These are phyloP conservation scores for Asterella californica DNA, from an alignment of 225 moss, liverwort and hornwort species.

Conservation along the genomic window DNA sequence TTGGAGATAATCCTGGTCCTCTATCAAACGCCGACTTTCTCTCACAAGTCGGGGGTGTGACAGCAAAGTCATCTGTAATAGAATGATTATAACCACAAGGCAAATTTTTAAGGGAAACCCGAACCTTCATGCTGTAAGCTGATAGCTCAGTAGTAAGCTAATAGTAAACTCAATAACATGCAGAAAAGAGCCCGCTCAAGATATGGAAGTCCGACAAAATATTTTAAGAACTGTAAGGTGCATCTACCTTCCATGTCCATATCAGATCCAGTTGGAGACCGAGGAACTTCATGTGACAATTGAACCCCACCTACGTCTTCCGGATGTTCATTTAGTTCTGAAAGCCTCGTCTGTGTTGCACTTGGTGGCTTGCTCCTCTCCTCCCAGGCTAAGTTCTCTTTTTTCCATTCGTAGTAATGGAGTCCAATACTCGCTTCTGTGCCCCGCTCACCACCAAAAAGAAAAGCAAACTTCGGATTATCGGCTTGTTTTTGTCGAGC, in stretches of 20 bases:
- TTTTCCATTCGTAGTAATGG: conserved; percentile 73
- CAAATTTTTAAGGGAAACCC: background rate
- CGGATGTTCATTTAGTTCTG: conserved; percentile 8
- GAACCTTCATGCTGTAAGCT: too few relatives aligned
- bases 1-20: background rate
- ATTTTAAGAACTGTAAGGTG: background rate
- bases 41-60: conserved; percentile 23
- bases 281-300: conserved; percentile 25
- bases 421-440: conserved; percentile 54
- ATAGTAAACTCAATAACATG: too few relatives aligned
- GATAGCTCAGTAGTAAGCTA: too few relatives aligned
- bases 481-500: conserved; percentile 45
- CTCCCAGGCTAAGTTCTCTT: conserved; percentile 47
- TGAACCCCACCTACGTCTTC: conserved; percentile 3
- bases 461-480: conserved; percentile 58
- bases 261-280: conserved; percentile 51
- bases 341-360: conserved; percentile 18
- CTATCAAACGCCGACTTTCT: conserved; percentile 12
- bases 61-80: conserved; percentile 37
- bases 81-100: background rate
- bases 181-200: background rate
- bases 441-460: conserved; percentile 58
- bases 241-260: conserved; percentile 71
- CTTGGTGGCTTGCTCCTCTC: conserved; percentile 23
- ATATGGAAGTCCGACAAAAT: background rate